Evolutionary conservation across 768 basidiomycete species (phyloP), one percentile per base, ranked within the genome.

Genomic region (Pleurotus sapidus): DNA sequence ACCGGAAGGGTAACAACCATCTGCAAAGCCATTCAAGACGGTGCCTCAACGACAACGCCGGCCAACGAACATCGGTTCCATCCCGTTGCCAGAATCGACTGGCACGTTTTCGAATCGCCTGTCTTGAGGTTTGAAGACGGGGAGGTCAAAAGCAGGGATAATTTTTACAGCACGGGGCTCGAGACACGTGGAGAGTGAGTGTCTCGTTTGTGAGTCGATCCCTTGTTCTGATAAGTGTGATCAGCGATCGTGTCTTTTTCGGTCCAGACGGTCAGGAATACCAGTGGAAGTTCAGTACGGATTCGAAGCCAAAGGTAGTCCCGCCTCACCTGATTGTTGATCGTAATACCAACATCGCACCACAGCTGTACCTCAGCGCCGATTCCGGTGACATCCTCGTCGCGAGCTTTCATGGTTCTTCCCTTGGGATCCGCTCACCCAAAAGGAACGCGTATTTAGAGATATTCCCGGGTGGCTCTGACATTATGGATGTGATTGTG

Each of bases 401-500:
- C 5, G 68, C 68, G 15, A 47, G 45, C 5, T 68, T 64, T 49
- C 67, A 62, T 46, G 49, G 49, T 5, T 43, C 57, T 37, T 50
- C 24, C 14, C 46, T 53, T n/a, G 61, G 58, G 3, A 53, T 67
- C 8, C 48, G 65, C 25, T 55, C 48, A 8, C 56, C 58, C 18
- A 49, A 12, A 5, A 55, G 46, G 8, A 58, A 48, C 2, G 61
- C 62, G 4, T 63, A 55, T 23, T 61, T 69, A 4, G 66, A 68
- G 42, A 66, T 68, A 37, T 59, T 58, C 37, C 60, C 64, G 20
- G 59, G 53, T n/a, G 70, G 68, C 1, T 57, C 63, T 57, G 59
- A 64, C 34, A 68, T 71, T 53, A 37, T 65, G 5, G 66, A 69
- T 48, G 57, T 61, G 20, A 67, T 72, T 20, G 42, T 72, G 4